phyloP scores from a whole-genome alignment of 805 yeast species.

The Saccharomycopsis sp. region DNA sequence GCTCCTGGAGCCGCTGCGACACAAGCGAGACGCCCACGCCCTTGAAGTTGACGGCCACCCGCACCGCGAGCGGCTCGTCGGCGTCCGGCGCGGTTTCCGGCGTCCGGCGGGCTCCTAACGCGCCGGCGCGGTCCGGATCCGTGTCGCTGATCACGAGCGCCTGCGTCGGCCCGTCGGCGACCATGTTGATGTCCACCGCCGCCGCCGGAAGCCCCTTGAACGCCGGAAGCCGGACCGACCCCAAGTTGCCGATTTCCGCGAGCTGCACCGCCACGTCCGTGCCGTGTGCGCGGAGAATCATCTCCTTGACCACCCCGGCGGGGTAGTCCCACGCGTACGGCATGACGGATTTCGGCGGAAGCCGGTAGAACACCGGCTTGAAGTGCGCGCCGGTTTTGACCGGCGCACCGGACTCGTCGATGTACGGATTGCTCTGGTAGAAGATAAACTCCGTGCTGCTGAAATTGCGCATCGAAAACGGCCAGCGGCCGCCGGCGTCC shows the following conservation, averaged over 20 bases:
- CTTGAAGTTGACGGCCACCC: conserved; percentile 56
- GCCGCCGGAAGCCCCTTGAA: conserved; percentile 34
- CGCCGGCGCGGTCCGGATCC: conserved; percentile 44
- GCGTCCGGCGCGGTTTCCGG: conserved; percentile 44
- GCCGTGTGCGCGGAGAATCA: conserved; percentile 64
- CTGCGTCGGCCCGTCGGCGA: conserved; percentile 95
- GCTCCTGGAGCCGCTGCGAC: conserved; percentile 62
- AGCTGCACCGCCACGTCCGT: conserved; percentile 73
- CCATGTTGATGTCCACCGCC: conserved; percentile 81
- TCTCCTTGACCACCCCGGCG: conserved; percentile 76
- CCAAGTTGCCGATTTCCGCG: conserved; percentile 87
- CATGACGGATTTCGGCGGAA: conserved; percentile 91
- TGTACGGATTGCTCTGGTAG: conserved; percentile 75
- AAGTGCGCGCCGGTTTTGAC: conserved; percentile 47
- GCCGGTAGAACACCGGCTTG: conserved; percentile 69
- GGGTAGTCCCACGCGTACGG: conserved; percentile 99
- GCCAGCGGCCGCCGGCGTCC: conserved; percentile 80
- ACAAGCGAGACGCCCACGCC: conserved; percentile 87
- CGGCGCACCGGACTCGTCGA: conserved; percentile 51
- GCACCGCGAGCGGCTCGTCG: conserved; percentile 31
- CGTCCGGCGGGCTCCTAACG: conserved; percentile 35
- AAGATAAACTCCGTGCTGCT: conserved; percentile 81
- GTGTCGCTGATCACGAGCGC: conserved; percentile 78
- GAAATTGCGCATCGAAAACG: conserved; percentile 84
- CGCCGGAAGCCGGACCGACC: conserved; percentile 73